These are phyloP conservation scores for Boletus tylopilopsis DNA, from an alignment of 768 basidiomycete species.

Conservation along the genomic window DNA sequence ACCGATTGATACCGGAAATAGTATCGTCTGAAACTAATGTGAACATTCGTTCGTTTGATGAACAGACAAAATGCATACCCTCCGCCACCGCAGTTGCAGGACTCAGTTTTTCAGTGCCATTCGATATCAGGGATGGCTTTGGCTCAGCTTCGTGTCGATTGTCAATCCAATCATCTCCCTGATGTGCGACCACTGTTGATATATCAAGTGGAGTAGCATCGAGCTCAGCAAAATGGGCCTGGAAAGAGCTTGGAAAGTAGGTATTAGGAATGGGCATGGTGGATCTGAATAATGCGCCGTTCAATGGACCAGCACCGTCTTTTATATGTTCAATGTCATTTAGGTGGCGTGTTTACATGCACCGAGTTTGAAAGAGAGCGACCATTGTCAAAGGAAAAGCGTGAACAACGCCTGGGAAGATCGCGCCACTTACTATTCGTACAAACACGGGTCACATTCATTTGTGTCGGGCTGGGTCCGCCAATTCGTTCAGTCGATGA, in stretches of 20 bases:
- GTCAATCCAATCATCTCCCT: neutral
- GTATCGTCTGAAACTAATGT: conserved; percentile 6
- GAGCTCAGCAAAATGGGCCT: conserved; percentile 2
- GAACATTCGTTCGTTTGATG: neutral
- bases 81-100: neutral
- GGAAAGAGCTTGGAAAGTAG: neutral
- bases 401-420: conserved; percentile 8
- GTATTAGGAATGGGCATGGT: conserved; percentile 4
- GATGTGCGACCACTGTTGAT: neutral
- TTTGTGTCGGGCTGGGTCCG: neutral
- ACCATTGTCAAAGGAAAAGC: conserved; percentile 10
- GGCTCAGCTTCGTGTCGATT: neutral
- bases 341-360: conserved; percentile 7
- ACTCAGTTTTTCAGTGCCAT: neutral
- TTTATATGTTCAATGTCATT: conserved; percentile 6
- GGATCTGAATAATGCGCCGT: neutral
- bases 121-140: neutral
- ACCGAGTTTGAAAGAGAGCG: conserved; percentile 2
- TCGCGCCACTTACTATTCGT: conserved; percentile 6
- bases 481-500: neutral
- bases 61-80: too few species aligned
- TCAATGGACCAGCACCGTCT: neutral
- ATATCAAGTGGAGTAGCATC: neutral
- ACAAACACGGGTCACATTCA: neutral
- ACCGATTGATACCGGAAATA: neutral